Percentiles rank a stretch among this genome's conserved stretches.
These are phyloP conservation scores for Pachyrhizus erosus DNA, from an alignment of 306 rosid species.

Conservation along the genomic window DNA sequence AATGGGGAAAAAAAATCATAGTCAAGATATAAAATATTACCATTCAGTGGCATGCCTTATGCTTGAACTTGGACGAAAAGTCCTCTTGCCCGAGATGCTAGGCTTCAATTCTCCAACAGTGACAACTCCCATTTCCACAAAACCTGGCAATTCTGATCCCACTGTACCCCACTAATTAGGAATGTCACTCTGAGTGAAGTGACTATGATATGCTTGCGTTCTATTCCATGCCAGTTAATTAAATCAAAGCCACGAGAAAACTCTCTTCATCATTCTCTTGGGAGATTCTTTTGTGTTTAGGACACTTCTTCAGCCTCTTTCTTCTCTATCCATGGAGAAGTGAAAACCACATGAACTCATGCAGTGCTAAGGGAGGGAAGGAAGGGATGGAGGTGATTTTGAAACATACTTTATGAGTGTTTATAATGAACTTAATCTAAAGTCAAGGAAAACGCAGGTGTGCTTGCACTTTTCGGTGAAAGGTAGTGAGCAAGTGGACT, in stretches of 20 bases:
- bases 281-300: slow-evolving; percentile 48
- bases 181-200: slow-evolving; percentile 39
- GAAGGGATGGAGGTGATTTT: slow-evolving; percentile 49
- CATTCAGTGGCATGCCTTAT: slow-evolving; percentile 98
- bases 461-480: slow-evolving; percentile 93
- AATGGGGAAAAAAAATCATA: background rate
- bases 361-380: slow-evolving; percentile 58
- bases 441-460: slow-evolving; percentile 70
- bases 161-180: slow-evolving; percentile 45
- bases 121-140: slow-evolving; percentile 80
- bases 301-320: no score
- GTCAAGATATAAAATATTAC: slow-evolving; percentile 53
- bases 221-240: slow-evolving; percentile 23
- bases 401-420: slow-evolving; percentile 61
- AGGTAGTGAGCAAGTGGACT: slow-evolving; percentile 52
- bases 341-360: slow-evolving; percentile 69
- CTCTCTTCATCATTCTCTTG: slow-evolving; percentile 36
- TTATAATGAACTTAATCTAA: slow-evolving; percentile 58
- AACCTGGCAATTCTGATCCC: slow-evolving; percentile 39
- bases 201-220: slow-evolving; percentile 23
- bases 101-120: slow-evolving; percentile 93
- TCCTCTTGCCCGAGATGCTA: slow-evolving; percentile 92
- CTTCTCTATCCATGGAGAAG: no score
- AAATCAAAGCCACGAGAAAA: slow-evolving; percentile 14
- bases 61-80: slow-evolving; percentile 83